Base-by-base conservation (phyloP, 2,329 filamentous ascomycete genomes). In the Dactylellina leptospora region DNA sequence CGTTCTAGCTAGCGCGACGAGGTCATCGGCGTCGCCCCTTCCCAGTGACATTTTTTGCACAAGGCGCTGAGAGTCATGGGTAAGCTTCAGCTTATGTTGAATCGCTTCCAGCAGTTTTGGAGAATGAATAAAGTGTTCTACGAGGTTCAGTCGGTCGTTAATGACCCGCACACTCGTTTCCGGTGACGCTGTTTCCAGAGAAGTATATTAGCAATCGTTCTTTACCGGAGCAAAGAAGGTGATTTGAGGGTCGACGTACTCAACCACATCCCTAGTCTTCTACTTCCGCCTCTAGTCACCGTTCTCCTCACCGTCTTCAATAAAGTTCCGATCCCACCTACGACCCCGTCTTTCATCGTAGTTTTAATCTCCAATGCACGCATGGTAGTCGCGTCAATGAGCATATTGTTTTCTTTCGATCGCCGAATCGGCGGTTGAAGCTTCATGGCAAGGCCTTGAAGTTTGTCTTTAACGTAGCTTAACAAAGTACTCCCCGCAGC, bases 1-100 rank as follows among this genome's bases (percentile, higher is more conserved):
- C 0, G 95, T 96, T 75, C 86, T 89, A 0, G 91, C 91, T 11
- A 99, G 83, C 53, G 87, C 90, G 44, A 97, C 83, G 36, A 99
- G 84, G 79, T 97, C 95, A 78, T 97, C 93, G 0, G 93, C 85
- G 77, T 96, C 90, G n/a, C 93, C 95, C 74, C 91, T 87, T 9
- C 93, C 93, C 6, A 97, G 85, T 0, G 93, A 90, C 79, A 99
- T 97, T 78, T 95, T 97, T 77, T 97, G 95, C 1, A 96, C 88
- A 2, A 99, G 83, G 0, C 95, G 90, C 77, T 96, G 89, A 1
- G 91, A 92, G 80, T 99, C 95, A 76, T 92, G 88, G 55, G 88
- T 93, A 22, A 87, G 85, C 73, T 87, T 86, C 1, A 99, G 83
- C 1, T 96, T 82, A 13, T 85, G 79, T 0, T 87, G 82, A 22